Percentiles rank a stretch among this genome's conserved stretches.
Evolutionary conservation across 176 grass and related monocot genomes (phyloP).

Genomic region (Oryza glumipatula): DNA sequence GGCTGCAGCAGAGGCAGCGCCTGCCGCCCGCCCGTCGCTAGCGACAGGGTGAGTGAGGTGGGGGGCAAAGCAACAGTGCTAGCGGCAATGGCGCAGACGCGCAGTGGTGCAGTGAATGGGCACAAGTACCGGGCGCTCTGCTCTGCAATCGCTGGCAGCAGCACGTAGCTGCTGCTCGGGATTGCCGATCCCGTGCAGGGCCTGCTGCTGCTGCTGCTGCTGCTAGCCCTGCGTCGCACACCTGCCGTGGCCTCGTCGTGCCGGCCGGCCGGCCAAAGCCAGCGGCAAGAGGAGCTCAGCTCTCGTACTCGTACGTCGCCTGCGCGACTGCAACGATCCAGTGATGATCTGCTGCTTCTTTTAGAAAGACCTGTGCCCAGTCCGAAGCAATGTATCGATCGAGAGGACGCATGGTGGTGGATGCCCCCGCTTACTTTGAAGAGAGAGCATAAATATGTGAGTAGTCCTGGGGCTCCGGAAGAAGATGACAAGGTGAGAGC

Average conservation of each 20-base stretch:
- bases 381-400: background rate
- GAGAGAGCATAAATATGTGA: background rate
- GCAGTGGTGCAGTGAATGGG: background rate
- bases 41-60: background rate
- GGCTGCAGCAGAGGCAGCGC: background rate
- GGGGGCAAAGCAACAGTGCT: background rate
- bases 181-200: background rate
- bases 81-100: background rate
- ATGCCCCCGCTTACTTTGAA: background rate
- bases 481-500: background rate
- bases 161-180: background rate
- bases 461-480: background rate
- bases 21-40: slow-evolving; percentile 28
- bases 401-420: background rate
- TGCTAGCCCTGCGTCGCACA: too few relatives aligned
- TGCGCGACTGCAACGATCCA: background rate
- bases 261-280: slow-evolving; percentile 7
- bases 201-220: background rate
- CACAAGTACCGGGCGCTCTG: background rate
- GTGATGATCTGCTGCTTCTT: background rate
- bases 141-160: background rate
- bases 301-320: background rate
- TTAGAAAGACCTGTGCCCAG: background rate
- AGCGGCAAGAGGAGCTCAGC: background rate
- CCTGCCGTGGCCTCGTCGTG: background rate